phyloP scores from a whole-genome alignment of 192 early-diverging fungal species.

The Irineochytrium annulatum region DNA sequence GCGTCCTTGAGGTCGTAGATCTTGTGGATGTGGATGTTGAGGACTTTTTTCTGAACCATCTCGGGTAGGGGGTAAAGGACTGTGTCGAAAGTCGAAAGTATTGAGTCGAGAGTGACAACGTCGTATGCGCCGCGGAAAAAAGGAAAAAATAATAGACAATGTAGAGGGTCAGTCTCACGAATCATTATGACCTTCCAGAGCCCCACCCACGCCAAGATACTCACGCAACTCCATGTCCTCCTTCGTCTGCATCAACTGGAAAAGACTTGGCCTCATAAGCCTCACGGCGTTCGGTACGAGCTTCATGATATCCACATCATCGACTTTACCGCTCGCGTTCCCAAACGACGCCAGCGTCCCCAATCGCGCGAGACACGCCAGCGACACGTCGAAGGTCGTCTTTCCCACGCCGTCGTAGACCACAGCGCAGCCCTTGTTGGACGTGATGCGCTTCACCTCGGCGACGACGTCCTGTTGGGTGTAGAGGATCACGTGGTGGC shows the following conservation, averaged over 20 bases:
- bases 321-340: constrained; percentile 74
- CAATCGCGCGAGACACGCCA: constrained; percentile 41
- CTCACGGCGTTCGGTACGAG: constrained; percentile 69
- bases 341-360: constrained; percentile 66
- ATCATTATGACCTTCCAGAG: too few species aligned
- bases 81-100: constrained; percentile 15
- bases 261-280: constrained; percentile 70
- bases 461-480: constrained; percentile 58
- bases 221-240: constrained; percentile 63
- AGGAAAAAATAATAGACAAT: too few species aligned
- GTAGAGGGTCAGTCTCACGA: too few species aligned
- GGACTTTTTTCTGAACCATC: constrained; percentile 49
- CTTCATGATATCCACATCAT: constrained; percentile 46
- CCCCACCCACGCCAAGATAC: constrained; percentile 3
- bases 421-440: constrained; percentile 57
- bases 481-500: constrained; percentile 73
- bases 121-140: too few species aligned
- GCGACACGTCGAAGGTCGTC: constrained; percentile 70
- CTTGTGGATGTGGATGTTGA: constrained; percentile 71
- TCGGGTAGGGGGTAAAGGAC: constrained; percentile 55
- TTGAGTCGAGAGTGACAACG: too few species aligned
- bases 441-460: constrained; percentile 70
- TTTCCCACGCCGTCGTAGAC: constrained; percentile 93
- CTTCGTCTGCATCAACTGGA: constrained; percentile 61
- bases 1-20: constrained; percentile 72